phyloP scores from a whole-genome alignment of 352 stramenopile species.

The Thalassiosira sp. region DNA sequence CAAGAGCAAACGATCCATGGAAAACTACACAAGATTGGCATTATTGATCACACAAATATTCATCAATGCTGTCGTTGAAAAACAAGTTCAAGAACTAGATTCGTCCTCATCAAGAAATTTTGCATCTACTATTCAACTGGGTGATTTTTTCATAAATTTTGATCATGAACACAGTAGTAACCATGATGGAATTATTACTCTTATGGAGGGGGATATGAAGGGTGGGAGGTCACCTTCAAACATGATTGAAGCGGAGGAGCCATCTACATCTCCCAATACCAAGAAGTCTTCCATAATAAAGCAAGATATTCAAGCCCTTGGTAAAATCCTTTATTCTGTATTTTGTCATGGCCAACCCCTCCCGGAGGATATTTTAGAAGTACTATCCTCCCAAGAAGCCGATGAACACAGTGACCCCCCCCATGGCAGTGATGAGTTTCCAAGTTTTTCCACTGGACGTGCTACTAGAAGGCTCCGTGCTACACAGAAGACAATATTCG shows the following conservation, averaged over 20 bases:
- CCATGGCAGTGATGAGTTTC: not conserved
- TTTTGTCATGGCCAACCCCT: conserved; percentile 1
- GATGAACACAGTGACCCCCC: not conserved
- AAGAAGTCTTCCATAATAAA: not conserved
- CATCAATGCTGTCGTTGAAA: no score
- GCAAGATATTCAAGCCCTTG: conserved; percentile 12
- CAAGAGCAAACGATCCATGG: no score
- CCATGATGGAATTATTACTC: not conserved
- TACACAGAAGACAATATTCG: conserved; percentile 6
- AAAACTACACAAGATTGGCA: no score
- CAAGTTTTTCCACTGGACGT: not conserved
- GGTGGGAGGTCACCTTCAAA: no score
- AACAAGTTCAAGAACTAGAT: no score
- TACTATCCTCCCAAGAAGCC: not conserved
- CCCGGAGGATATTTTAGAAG: not conserved
- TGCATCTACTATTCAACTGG: not conserved
- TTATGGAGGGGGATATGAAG: no score
- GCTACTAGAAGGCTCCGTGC: no score
- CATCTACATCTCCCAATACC: not conserved
- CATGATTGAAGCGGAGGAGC: no score
- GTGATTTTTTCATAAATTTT: conserved; percentile 8
- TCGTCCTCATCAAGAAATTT: no score
- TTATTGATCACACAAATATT: no score
- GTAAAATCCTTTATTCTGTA: conserved; percentile 3
- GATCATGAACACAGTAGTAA: not conserved